Base-by-base conservation (phyloP, 1,284 basidiomycete genomes). In the Ganoderma lingzhi region DNA sequence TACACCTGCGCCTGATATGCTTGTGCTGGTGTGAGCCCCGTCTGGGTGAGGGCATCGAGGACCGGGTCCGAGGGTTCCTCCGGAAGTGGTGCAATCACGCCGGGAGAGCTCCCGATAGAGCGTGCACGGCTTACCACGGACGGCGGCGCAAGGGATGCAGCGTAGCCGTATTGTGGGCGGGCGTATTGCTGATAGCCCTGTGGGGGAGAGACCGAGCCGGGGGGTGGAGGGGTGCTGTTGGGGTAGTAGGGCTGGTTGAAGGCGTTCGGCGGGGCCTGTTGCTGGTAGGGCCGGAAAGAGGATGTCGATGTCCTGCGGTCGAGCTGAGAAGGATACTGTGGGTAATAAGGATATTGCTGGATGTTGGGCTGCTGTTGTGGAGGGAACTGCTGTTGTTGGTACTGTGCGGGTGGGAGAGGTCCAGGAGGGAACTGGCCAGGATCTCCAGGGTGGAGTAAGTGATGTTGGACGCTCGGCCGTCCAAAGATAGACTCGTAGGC, bases 401-500 rank as follows among this genome's bases (percentile, higher is more conserved):
- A 77, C 32, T 76, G 78, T 70, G 84, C 75, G 8, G 74, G 72
- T n/a, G 70, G 63, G 56, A 69, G 73, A 41, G 39, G 39, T 41
- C 39, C 39, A 14, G 39, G 39, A 44, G 68, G 63, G 55, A 65
- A 70, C 66, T 68, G 73, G 39, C 69, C 71, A 39, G 76, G 48
- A 28, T 51, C 48, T 14, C 76, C 58, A 67, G 78, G 63, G 71
- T 70, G 71, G 42, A 80, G 77, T 64, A 86, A 85, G 76, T 90
- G 89, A 78, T 90, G 89, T 48, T 83, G 75, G 55, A 84, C 80
- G 70, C 87, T 87, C 60, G 93, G 90, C 30, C 93, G 86, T 44
- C 93, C 92, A 79, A 95, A 95, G 80, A 95, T 94, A 76, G 90
- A 88, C 79, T 94, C 91, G 83, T 93, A 95, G 51, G 93, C 93